Evolutionary conservation across 768 basidiomycete species (phyloP).

Genomic region (Boletus tomentosulus): DNA sequence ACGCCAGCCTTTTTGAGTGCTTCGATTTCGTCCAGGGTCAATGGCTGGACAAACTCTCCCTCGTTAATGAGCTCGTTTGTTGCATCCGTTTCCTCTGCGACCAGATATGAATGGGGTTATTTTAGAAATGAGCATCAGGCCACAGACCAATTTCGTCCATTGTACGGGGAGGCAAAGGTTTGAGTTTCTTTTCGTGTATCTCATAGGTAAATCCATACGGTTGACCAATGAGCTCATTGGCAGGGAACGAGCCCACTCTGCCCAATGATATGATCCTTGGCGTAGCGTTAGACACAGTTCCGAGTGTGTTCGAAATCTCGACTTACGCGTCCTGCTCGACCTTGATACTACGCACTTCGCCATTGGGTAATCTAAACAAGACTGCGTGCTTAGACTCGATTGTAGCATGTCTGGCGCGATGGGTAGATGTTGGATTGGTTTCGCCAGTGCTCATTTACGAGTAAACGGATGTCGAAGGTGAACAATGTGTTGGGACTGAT

Average conservation of each 20-base stretch:
- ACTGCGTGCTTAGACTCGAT: slow-evolving; percentile 76
- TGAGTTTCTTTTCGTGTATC: slow-evolving; percentile 68
- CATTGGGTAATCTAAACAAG: slow-evolving; percentile 73
- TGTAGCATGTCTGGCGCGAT: slow-evolving; percentile 18
- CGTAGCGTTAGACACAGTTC: neutral
- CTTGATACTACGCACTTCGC: slow-evolving; percentile 71
- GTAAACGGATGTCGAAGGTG: neutral
- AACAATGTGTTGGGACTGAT: neutral
- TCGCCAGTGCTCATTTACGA: slow-evolving; percentile 15
- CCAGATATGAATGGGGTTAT: slow-evolving; percentile 1
- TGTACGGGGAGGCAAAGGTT: slow-evolving; percentile 53
- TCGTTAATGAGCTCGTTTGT: slow-evolving; percentile 97
- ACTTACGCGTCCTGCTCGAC: slow-evolving; percentile 69
- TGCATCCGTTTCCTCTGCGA: slow-evolving; percentile 88
- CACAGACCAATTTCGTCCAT: slow-evolving; percentile 74
- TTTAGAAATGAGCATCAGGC: neutral
- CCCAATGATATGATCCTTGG: slow-evolving; percentile 70
- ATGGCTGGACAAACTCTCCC: slow-evolving; percentile 74
- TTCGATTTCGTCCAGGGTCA: slow-evolving; percentile 82
- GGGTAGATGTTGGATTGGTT: slow-evolving; percentile 2
- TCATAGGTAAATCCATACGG: slow-evolving; percentile 90
- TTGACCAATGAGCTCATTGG: slow-evolving; percentile 73
- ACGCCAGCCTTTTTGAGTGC: slow-evolving; percentile 74
- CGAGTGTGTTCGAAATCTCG: neutral
- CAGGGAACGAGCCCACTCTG: slow-evolving; percentile 80